Evolutionary conservation across 2,329 filamentous ascomycete genomes (phyloP), one percentile per base, ranked within the genome.

Genomic region (Metarhizium robertsii): DNA sequence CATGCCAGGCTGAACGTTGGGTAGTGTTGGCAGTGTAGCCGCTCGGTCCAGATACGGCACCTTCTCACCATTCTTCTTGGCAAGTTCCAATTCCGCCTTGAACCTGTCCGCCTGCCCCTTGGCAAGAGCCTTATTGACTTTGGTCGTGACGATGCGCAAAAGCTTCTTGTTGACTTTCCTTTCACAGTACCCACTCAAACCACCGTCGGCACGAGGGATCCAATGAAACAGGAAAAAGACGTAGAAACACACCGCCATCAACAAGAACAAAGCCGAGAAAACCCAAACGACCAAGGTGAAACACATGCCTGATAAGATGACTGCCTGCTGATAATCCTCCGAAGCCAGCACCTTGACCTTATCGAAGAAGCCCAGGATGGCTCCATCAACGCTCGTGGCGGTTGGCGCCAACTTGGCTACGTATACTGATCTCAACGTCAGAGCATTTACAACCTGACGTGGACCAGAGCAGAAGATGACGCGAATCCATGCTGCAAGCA

Each of bases 271-370:
- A 6, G 88, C 81, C 0, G 88, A 87, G 62, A 97, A 85, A 14
- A 91, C 78, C 92, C 92, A 97, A 62, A 97, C 83, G 54, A 96
- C 69, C 25, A 96, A 70, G 3, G 92, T 96, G 72, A 96, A 97
- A 60, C 91, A 74, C 94, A 97, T 97, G 70, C 90, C 86, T 43
- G 85, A 88, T 53, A 97, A 78, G 62, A 96, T 88, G 58, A 94
- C 73, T 1, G 88, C 89, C 69, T 96, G 90, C 60, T 86, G 83
- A 59, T 83, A 85, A 68, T 95, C 86, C 38, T 86, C 75, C 16
- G 85, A 76, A 34, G 88, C 88, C 38, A 97, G 79, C 10, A 79
- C 73, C 62, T 83, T 79, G 61, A 97, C 78, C 65, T 96, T 96
- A 64, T 85, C 74, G 68, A 94, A 96, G 72, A 97, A 95, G 58